These are phyloP conservation scores for Paspalum vaginatum DNA, from an alignment of 176 grass and related monocot genomes.

Conservation along the genomic window DNA sequence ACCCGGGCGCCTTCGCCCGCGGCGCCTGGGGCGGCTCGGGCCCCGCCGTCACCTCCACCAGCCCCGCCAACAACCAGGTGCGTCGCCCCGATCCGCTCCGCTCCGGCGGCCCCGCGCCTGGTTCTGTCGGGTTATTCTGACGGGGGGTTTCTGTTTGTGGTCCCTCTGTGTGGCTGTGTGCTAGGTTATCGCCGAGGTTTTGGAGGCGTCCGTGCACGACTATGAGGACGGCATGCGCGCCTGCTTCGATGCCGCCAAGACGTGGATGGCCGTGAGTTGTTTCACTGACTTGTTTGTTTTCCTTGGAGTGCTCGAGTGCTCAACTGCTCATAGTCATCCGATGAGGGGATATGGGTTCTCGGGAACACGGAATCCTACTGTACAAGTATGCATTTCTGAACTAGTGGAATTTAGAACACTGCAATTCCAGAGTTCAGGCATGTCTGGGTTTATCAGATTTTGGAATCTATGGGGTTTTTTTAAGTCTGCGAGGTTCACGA, in stretches of 20 bases:
- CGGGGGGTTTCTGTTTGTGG: constrained; percentile 24
- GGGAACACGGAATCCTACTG: neutral
- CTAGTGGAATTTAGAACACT: neutral
- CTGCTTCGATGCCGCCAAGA: constrained; percentile 80
- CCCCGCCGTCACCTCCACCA: constrained; percentile 52
- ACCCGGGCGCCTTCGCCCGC: constrained; percentile 65
- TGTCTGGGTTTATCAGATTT: neutral
- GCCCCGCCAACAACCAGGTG: constrained; percentile 83
- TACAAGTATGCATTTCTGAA: neutral
- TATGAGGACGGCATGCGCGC: constrained; percentile 82
- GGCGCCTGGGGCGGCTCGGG: constrained; percentile 78
- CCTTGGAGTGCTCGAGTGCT: neutral
- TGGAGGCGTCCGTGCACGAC: constrained; percentile 78
- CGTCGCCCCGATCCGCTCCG: constrained; percentile 31
- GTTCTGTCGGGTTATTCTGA: neutral
- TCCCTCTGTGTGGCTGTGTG: neutral
- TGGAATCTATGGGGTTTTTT: neutral
- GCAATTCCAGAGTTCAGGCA: neutral
- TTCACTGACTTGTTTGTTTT: neutral
- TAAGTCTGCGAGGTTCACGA: neutral
- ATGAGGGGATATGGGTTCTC: neutral
- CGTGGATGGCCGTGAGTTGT: constrained; percentile 77
- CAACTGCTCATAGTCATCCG: neutral
- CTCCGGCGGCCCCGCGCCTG: neutral
- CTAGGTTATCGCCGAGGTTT: constrained; percentile 90